phyloP scores from a whole-genome alignment of 2,329 filamentous ascomycete species.

The Aureobasidium vineae region DNA sequence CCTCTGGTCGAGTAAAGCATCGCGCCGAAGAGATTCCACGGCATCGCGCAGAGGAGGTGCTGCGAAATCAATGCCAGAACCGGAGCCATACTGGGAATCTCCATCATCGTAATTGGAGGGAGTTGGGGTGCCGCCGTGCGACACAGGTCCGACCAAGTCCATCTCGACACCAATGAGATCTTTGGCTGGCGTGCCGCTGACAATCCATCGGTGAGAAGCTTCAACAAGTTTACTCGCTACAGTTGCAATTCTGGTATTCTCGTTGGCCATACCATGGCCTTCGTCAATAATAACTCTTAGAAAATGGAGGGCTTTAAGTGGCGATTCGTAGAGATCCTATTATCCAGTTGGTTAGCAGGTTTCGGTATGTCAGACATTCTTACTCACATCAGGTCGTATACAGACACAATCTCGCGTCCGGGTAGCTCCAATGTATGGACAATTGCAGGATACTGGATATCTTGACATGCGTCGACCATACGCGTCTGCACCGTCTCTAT shows the following conservation, averaged over 20 bases:
- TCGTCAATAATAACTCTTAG: conserved; percentile 90
- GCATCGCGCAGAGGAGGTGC: conserved; percentile 27
- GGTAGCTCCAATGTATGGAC: conserved; percentile 48
- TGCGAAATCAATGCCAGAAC: neutral
- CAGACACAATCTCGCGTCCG: conserved; percentile 49
- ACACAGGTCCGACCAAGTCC: conserved; percentile 46
- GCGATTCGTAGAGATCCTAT: conserved; percentile 53
- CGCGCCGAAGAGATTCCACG: conserved; percentile 27
- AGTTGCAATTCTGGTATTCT: conserved; percentile 57
- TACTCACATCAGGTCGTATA: conserved; percentile 36
- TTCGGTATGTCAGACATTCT: too few species aligned
- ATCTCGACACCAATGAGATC: conserved; percentile 75
- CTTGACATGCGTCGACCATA: conserved; percentile 43
- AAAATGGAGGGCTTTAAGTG: conserved; percentile 72
- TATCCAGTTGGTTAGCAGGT: neutral
- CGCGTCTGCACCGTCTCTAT: conserved; percentile 50
- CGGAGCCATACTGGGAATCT: neutral
- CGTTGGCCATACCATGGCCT: conserved; percentile 78
- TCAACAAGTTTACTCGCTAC: conserved; percentile 54
- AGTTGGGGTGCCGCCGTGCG: neutral
- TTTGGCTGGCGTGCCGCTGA: conserved; percentile 85
- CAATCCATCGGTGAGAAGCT: conserved; percentile 77
- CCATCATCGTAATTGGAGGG: neutral
- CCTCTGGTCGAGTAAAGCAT: conserved; percentile 41
- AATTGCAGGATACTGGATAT: conserved; percentile 36